Conservation (phyloP, 805 yeast species). For the Vanderwaltozyma polyspora region DNA sequence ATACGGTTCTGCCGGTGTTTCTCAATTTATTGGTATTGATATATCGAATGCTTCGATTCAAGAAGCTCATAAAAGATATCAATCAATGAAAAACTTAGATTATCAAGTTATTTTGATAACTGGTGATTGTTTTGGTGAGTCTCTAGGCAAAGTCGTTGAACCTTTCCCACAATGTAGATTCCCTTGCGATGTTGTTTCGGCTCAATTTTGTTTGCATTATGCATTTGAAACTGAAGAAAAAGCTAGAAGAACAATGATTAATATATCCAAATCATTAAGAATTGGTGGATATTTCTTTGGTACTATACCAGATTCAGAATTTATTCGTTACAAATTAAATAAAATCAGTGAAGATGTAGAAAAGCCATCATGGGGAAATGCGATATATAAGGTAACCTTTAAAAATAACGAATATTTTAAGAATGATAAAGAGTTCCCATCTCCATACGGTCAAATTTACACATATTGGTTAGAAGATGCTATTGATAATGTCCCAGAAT, state of each 20-base stretch:
- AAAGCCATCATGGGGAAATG: constrained; percentile 68
- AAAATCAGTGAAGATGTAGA: constrained; percentile 40
- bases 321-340: constrained; percentile 53
- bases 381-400: constrained; percentile 70
- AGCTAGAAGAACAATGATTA: constrained; percentile 59
- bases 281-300: constrained; percentile 87
- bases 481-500: constrained; percentile 92
- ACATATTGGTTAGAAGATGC: constrained; percentile 82
- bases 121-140: constrained; percentile 78
- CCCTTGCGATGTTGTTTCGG: constrained; percentile 80
- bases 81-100: constrained; percentile 42
- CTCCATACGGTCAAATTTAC: constrained; percentile 77
- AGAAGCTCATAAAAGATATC: constrained; percentile 73
- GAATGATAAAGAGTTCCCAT: constrained; percentile 56
- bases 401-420: constrained; percentile 57
- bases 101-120: constrained; percentile 79
- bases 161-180: constrained; percentile 57
- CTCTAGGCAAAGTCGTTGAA: constrained; percentile 54
- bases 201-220: constrained; percentile 90
- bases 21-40: constrained; percentile 82
- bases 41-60: constrained; percentile 78
- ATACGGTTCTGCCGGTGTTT: constrained; percentile 64
- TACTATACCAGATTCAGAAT: constrained; percentile 87
- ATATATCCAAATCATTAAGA: constrained; percentile 63
- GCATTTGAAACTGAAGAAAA: constrained; percentile 82